Evolutionary conservation across 2,329 filamentous ascomycete genomes (phyloP).

Genomic region (Cladosporium velox): DNA sequence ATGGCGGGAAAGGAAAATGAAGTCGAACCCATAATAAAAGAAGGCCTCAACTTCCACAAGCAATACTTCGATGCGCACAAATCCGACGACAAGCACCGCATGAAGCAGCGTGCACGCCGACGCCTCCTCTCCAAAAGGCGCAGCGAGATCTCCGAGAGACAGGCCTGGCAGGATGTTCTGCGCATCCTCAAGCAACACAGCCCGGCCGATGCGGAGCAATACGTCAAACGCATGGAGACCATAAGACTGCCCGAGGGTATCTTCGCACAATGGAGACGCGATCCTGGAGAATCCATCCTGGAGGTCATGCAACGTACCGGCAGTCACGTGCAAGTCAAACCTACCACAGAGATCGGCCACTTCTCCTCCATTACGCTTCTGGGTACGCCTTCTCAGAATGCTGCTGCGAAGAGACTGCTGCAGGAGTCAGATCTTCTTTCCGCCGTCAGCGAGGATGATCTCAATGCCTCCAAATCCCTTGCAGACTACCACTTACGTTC

Average conservation of each 20-base stretch:
- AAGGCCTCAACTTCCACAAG: neutral
- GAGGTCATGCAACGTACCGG: conserved; percentile 37
- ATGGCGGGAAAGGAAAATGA: neutral
- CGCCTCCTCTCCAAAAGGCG: neutral
- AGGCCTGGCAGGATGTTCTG: conserved; percentile 25
- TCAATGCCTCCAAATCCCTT: conserved; percentile 6
- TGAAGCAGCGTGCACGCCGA: conserved; percentile 7
- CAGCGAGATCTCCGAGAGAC: neutral
- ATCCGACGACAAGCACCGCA: neutral
- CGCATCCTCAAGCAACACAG: conserved; percentile 26
- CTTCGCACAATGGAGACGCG: conserved; percentile 18
- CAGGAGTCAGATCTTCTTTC: conserved; percentile 22
- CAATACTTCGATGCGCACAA: neutral
- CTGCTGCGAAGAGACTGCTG: conserved; percentile 25
- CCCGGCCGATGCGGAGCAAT: conserved; percentile 15
- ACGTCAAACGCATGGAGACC: conserved; percentile 27
- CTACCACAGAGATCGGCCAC: neutral
- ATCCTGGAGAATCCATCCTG: conserved; percentile 26
- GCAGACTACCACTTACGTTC: conserved; percentile 5
- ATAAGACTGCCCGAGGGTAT: conserved; percentile 28
- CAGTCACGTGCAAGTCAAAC: conserved; percentile 31
- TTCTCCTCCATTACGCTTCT: conserved; percentile 29
- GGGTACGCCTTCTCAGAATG: conserved; percentile 27
- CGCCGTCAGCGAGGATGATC: conserved; percentile 16
- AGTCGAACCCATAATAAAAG: neutral